Evolutionary conservation across 177 flowering plant species (phyloP).

Genomic region (Vitis hybrid): DNA sequence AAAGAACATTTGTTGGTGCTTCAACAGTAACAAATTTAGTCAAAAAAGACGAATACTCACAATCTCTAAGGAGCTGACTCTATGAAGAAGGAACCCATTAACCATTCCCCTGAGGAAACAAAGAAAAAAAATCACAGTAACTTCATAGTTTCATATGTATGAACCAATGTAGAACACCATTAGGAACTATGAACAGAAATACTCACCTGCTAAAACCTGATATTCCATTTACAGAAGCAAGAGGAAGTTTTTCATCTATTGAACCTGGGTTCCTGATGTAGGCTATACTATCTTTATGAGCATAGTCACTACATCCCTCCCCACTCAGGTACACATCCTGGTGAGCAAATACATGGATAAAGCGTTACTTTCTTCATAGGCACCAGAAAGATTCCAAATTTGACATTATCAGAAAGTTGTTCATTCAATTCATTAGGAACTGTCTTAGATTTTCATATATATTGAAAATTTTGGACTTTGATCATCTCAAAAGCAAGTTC

Average conservation of each 20-base stretch:
- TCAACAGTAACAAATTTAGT: neutral
- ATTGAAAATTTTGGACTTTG: no score
- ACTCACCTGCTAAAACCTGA: slow-evolving; percentile 27
- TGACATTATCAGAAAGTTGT: no score
- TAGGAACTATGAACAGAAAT: neutral
- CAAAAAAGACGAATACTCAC: slow-evolving; percentile 32
- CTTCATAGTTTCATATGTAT: no score
- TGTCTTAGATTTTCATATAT: no score
- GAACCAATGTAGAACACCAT: neutral
- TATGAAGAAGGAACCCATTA: slow-evolving; percentile 63
- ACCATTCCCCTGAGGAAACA: slow-evolving; percentile 31
- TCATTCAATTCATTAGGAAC: no score
- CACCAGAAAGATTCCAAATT: no score
- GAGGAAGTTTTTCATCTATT: slow-evolving; percentile 9
- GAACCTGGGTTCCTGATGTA: slow-evolving; percentile 36
- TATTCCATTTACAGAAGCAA: slow-evolving; percentile 15
- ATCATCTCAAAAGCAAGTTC: no score
- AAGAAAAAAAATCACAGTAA: neutral
- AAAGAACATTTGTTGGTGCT: neutral
- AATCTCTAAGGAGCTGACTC: slow-evolving; percentile 54
- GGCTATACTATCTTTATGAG: slow-evolving; percentile 23
- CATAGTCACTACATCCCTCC: no score
- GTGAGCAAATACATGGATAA: no score
- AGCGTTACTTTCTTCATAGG: no score
- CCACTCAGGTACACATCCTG: no score